Evolutionary conservation across 495 filamentous ascomycete species (phyloP).

Genomic region (Clohesyomyces aquaticus): DNA sequence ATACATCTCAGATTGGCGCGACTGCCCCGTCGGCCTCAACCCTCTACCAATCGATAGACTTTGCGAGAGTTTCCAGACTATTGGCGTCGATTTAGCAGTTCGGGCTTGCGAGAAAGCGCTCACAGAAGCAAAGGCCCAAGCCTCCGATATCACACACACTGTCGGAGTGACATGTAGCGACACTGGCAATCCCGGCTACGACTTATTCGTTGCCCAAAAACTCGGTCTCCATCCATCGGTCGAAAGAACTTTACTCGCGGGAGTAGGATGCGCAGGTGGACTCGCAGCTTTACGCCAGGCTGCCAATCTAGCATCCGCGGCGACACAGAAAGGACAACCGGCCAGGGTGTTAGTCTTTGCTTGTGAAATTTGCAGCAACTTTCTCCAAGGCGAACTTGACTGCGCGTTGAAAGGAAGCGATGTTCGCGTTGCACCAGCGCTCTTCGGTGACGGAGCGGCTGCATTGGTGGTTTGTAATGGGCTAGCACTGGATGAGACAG

Average conservation of each 20-base stretch:
- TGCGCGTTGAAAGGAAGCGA: slow-evolving; percentile 55
- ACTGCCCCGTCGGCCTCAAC: background rate
- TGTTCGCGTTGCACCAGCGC: slow-evolving; percentile 60
- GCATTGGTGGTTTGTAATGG: slow-evolving; percentile 63
- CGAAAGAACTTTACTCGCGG: slow-evolving; percentile 65
- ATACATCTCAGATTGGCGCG: background rate
- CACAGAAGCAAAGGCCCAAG: slow-evolving; percentile 54
- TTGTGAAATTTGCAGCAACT: slow-evolving; percentile 62
- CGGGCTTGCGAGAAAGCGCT: slow-evolving; percentile 63
- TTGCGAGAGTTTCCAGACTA: slow-evolving; percentile 57
- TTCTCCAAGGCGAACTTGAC: slow-evolving; percentile 65
- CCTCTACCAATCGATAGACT: slow-evolving; percentile 62
- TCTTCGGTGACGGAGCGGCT: slow-evolving; percentile 68
- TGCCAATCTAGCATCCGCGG: slow-evolving; percentile 63
- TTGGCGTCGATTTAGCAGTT: slow-evolving; percentile 63
- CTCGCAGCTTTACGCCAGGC: slow-evolving; percentile 57
- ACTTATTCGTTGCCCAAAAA: slow-evolving; percentile 62
- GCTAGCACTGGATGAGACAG: slow-evolving; percentile 23
- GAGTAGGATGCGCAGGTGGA: slow-evolving; percentile 67
- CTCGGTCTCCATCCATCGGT: slow-evolving; percentile 55
- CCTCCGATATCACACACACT: slow-evolving; percentile 63
- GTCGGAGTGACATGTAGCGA: slow-evolving; percentile 70
- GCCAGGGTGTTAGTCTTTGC: slow-evolving; percentile 59
- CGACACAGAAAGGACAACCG: slow-evolving; percentile 54
- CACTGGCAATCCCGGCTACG: slow-evolving; percentile 70